A percentile compares a stretch with the other conserved stretches of the same genome.
phyloP scores from a whole-genome alignment of 441 rosid species.

The Biscutella auriculata region DNA sequence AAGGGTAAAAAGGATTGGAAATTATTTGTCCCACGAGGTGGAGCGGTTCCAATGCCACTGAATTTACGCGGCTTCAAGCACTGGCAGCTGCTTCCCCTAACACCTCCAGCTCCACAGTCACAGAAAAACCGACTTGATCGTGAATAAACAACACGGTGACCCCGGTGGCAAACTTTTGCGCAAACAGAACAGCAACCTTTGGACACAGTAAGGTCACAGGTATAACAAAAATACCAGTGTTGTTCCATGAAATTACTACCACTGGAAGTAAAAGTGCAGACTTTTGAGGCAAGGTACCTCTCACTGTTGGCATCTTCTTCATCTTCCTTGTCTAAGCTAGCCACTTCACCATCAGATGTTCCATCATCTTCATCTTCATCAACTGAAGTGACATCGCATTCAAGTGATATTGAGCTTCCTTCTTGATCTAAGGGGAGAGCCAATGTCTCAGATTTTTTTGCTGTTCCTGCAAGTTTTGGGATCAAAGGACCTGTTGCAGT shows the following conservation, averaged over 20 bases:
- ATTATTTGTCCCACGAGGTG: conserved; percentile 46
- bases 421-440: conserved; percentile 71
- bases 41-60: conserved; percentile 53
- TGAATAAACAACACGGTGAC: conserved; percentile 99
- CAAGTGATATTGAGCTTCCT: conserved; percentile 66
- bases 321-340: conserved; percentile 97
- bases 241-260: conserved; percentile 99
- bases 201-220: conserved; percentile 95
- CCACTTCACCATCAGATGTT: conserved; percentile 98
- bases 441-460: conserved; percentile 66
- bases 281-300: conserved; percentile 87
- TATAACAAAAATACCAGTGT: conserved; percentile 99
- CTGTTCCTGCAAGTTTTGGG: conserved; percentile 56
- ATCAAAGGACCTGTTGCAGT: conserved; percentile 37
- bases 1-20: conserved; percentile 77
- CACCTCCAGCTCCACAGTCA: conserved; percentile 99
- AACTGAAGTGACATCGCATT: conserved; percentile 93
- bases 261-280: conserved; percentile 98
- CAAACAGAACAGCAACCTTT: conserved; percentile 99
- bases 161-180: conserved; percentile 99
- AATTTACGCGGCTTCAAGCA: conserved; percentile 97
- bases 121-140: conserved; percentile 98
- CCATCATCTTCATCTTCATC: conserved; percentile 99
- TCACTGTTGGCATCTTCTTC: conserved; percentile 95
- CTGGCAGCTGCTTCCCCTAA: conserved; percentile 96